Conservation (phyloP, 129 eudicot genomes). For the Saussurea involucrata region DNA sequence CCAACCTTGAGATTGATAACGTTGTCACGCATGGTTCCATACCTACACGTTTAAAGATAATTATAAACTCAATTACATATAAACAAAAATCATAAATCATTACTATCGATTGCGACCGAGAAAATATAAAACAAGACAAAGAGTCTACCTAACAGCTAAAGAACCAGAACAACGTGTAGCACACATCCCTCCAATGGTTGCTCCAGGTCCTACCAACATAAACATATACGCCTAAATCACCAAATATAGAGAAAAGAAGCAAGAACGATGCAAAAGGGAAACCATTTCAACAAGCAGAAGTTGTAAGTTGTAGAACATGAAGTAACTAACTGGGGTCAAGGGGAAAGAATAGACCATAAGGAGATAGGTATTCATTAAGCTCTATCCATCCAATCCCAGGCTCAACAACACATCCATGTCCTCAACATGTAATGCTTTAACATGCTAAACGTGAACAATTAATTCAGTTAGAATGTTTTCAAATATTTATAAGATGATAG, state of each 20-base stretch:
- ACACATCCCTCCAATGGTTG: conserved; percentile 99
- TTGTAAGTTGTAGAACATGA: not conserved
- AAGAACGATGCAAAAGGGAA: not conserved
- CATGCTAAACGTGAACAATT: conserved; percentile 38
- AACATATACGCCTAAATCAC: not conserved
- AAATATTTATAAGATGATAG: not conserved
- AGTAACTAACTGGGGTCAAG: conserved; percentile 86
- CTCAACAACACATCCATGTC: conserved; percentile 99
- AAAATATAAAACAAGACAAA: conserved; percentile 5
- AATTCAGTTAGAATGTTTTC: conserved; percentile 3
- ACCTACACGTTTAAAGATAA: conserved; percentile 62
- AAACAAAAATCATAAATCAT: conserved; percentile 7
- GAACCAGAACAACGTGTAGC: conserved; percentile 99
- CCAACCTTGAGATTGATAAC: conserved; percentile 88
- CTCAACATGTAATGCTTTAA: conserved; percentile 74
- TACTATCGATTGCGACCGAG: not conserved
- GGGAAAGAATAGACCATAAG: conserved; percentile 93
- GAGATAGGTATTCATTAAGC: conserved; percentile 90
- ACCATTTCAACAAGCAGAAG: not conserved
- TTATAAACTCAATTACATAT: conserved; percentile 17
- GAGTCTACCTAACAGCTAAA: conserved; percentile 84
- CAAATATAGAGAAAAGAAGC: not conserved
- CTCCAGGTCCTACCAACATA: conserved; percentile 83
- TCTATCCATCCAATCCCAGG: conserved; percentile 99
- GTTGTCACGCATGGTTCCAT: conserved; percentile 98